Base-by-base conservation (phyloP, 2,329 filamentous ascomycete genomes). In the Calonectria pseudoreteaudii region DNA sequence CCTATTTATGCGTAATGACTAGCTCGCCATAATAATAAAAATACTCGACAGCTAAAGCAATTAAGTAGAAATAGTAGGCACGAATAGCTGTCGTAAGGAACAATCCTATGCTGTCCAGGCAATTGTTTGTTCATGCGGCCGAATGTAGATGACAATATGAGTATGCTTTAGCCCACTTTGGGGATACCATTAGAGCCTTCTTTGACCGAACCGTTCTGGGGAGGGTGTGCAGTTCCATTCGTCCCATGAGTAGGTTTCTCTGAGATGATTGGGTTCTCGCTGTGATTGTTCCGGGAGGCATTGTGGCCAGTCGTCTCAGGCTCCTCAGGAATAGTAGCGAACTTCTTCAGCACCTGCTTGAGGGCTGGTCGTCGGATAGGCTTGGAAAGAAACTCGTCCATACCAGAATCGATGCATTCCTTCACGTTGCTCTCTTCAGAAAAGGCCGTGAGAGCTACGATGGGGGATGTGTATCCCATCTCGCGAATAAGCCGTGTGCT, bases 401-500 rank as follows among this genome's bases (percentile, higher is more conserved):
- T 98, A 70, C 96, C 96, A 2, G 93, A 95, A 73, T 96, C 95
- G 83, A 97, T 93, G 83, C 94, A 94, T 82, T 96, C 94, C 83
- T 93, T 94, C 56, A 96, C 92, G 80, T 98, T 98, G 84, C 93
- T 95, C 83, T 98, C 95, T 81, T 98, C 95, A 0, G 94, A 93
- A 80, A 98, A 98, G 3, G 96, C 96, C 14, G 95, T 98, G 56
- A 98, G 86, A 0, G 96, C 96, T 18, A 98, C 95, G 74, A 98
- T 98, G 0, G 96, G 96, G 2, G 94, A 94, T 14, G 90, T 92
- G 84, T 97, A 98, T 1, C 96, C 96, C 87, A 96, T 94, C 82
- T 95, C 88, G 9, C 96, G 91, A 79, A 98, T 98, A 41, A 97
- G 87, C 13, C 93, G 91, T 0, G 96, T 98, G 60, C 94, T 96